phyloP scores from a whole-genome alignment of 192 early-diverging fungal genomes.

The Lunasporangiospora selenospora region DNA sequence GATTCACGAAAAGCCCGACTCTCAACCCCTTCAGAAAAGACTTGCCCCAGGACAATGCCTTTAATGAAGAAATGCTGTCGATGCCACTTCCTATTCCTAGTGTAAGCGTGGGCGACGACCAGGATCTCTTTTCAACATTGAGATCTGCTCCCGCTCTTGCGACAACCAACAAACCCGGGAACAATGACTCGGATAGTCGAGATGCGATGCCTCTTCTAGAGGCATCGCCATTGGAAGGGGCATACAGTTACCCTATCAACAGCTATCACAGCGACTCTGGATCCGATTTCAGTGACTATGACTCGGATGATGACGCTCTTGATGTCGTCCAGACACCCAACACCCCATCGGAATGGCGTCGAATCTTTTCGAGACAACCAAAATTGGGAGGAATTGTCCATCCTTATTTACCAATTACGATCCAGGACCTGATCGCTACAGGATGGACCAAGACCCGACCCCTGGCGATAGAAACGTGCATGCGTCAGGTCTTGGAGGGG shows the following conservation, averaged over 20 bases:
- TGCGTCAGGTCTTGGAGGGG: constrained; percentile 34
- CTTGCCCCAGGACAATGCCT: no score
- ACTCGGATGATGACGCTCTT: neutral
- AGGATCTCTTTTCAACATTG: no score
- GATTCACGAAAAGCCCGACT: constrained; percentile 13
- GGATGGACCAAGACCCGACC: constrained; percentile 38
- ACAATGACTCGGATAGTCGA: no score
- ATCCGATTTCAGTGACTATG: constrained; percentile 12
- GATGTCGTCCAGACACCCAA: neutral
- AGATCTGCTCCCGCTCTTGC: no score
- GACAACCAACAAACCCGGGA: no score
- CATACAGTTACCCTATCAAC: no score
- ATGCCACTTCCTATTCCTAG: no score
- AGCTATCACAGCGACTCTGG: no score
- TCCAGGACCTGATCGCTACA: constrained; percentile 23
- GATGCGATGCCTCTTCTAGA: no score
- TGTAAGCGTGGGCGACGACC: no score
- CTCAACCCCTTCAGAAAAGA: constrained; percentile 14
- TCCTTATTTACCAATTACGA: constrained; percentile 12
- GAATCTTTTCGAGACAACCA: constrained; percentile 28
- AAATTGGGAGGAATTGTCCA: constrained; percentile 26
- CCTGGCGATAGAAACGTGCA: constrained; percentile 20
- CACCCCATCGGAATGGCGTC: neutral
- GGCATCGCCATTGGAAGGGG: no score
- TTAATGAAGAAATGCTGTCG: no score